Conservation (phyloP, 1,139 yeast genomes). For the Pichia sp. region DNA sequence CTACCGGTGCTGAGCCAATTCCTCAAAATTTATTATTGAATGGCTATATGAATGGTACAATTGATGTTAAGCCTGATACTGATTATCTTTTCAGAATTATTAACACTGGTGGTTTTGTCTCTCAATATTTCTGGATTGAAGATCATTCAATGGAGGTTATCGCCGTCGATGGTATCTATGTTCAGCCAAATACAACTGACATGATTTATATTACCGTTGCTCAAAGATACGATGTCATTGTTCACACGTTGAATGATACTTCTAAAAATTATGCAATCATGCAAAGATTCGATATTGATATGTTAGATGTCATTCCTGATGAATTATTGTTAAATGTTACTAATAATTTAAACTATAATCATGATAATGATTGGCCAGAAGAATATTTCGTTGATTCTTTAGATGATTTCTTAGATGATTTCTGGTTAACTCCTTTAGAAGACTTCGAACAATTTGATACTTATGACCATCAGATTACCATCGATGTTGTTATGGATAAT, state of each 20-base stretch:
- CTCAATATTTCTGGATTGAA: constrained; percentile 80
- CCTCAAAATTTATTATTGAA: constrained; percentile 76
- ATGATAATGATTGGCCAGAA: constrained; percentile 39
- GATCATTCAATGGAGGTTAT: constrained; percentile 77
- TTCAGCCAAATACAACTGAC: constrained; percentile 50
- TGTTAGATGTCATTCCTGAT: constrained; percentile 68
- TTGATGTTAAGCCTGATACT: constrained; percentile 68
- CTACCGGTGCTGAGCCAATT: constrained; percentile 95
- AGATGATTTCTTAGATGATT: constrained; percentile 50
- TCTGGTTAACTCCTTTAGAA: constrained; percentile 51
- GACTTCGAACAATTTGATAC: constrained; percentile 49
- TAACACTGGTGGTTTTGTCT: constrained; percentile 81
- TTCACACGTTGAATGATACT: constrained; percentile 59
- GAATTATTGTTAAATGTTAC: constrained; percentile 65
- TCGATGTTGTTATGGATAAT: constrained; percentile 73
- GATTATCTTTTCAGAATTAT: constrained; percentile 74
- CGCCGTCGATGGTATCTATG: constrained; percentile 72
- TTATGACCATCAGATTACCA: constrained; percentile 57
- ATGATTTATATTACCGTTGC: constrained; percentile 62
- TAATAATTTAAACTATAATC: constrained; percentile 58
- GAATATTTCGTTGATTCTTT: constrained; percentile 42
- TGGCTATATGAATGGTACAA: constrained; percentile 64
- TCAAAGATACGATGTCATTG: constrained; percentile 67
- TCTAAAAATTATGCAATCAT: constrained; percentile 67
- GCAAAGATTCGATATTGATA: constrained; percentile 66